Conservation (phyloP, 192 early-diverging fungal species). For the Podila clonocystis region DNA sequence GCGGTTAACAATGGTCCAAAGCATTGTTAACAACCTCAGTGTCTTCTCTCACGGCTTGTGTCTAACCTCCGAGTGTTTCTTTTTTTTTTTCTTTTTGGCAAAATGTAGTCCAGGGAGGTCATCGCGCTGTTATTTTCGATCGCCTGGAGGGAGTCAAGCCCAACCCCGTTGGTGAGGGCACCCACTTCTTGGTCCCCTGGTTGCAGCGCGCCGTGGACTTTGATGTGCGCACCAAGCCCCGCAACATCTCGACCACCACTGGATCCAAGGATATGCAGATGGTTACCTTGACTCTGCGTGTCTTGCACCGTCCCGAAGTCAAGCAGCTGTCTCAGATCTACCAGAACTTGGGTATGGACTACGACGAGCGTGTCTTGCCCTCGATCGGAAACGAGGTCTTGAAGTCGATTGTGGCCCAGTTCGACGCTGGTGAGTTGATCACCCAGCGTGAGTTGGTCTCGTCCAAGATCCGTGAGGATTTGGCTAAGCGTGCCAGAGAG, state of each 20-base stretch:
- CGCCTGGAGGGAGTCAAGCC: conserved; percentile 91
- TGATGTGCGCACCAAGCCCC: conserved; percentile 94
- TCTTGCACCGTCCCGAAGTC: conserved; percentile 88
- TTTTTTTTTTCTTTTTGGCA: background rate
- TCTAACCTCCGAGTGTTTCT: conserved; percentile 3
- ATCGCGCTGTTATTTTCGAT: conserved; percentile 98
- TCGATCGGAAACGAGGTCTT: conserved; percentile 99
- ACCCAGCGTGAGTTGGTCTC: conserved; percentile 98
- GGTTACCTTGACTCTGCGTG: conserved; percentile 93
- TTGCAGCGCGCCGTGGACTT: conserved; percentile 89
- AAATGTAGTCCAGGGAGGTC: conserved; percentile 89
- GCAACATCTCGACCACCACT: conserved; percentile 98
- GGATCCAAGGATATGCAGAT: conserved; percentile 99
- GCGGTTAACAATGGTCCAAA: background rate
- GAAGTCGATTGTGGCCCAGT: conserved; percentile 98
- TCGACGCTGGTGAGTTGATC: conserved; percentile 97
- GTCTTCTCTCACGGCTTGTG: background rate
- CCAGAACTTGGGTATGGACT: conserved; percentile 92
- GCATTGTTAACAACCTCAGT: background rate
- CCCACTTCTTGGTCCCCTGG: conserved; percentile 98
- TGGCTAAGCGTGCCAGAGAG: conserved; percentile 91
- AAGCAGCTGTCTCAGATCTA: conserved; percentile 83
- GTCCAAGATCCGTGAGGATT: conserved; percentile 90
- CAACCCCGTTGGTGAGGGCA: conserved; percentile 87
- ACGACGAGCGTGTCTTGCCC: conserved; percentile 97